phyloP scores from a whole-genome alignment of 1,284 basidiomycete genomes.

The Coniferiporia weirii region DNA sequence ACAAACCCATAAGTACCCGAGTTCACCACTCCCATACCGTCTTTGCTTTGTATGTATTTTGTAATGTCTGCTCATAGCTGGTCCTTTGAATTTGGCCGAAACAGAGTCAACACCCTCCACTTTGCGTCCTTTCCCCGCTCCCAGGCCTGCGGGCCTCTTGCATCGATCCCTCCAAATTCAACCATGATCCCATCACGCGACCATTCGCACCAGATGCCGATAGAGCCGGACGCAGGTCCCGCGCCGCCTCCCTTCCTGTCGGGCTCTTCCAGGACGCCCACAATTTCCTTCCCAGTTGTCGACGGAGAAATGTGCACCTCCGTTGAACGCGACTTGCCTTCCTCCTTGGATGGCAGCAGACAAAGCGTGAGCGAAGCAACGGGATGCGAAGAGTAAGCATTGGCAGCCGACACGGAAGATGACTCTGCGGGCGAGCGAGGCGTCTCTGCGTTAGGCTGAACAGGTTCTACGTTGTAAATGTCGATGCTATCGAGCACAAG shows the following conservation, averaged over 20 bases:
- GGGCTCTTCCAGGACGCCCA: conserved; percentile 73
- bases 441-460: conserved; percentile 24
- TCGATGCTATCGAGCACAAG: conserved; percentile 70
- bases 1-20: too few relatives aligned
- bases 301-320: conserved; percentile 41
- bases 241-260: conserved; percentile 80
- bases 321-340: conserved; percentile 33
- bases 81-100: conserved; percentile 31
- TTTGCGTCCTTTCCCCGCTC: conserved; percentile 74
- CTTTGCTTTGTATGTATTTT: too few relatives aligned
- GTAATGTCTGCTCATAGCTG: too few relatives aligned
- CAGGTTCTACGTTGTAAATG: conserved; percentile 63
- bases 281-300: conserved; percentile 73
- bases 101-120: conserved; percentile 72
- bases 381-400: conserved; percentile 52
- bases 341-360: conserved; percentile 35
- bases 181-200: conserved; percentile 73
- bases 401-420: conserved; percentile 34
- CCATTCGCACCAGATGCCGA: conserved; percentile 92
- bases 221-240: conserved; percentile 76
- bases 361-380: conserved; percentile 41
- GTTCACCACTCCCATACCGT: too few relatives aligned
- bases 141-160: conserved; percentile 77
- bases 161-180: conserved; percentile 74
- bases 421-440: conserved; percentile 18